Base-by-base conservation (phyloP, 1,139 yeast genomes). In the Suhomyces kunorum region DNA sequence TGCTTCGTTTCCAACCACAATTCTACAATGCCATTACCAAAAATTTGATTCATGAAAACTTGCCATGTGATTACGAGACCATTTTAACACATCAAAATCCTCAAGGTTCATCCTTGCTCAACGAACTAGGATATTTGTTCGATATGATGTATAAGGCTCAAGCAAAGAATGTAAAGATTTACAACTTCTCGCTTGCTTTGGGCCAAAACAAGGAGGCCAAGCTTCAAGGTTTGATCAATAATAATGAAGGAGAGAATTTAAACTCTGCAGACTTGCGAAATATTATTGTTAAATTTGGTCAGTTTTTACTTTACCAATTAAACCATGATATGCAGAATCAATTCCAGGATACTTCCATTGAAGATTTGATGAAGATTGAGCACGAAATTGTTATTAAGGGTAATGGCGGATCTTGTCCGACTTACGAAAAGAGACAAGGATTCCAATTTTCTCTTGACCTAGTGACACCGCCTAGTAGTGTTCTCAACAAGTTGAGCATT, bases 101-200 rank as follows among this genome's bases (percentile, higher is more conserved):
- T 8, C 71, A 68, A 41, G 77, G 78, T 1, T 66, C 80, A 28
- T 73, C 84, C 8, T 59, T 90, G 7, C 61, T 89, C 25, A 81
- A 86, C 40, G 98, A 94, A 56, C 66, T 90, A 35, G 98, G 96
- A 0, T 87, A 89, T 46, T 66, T 94, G 13, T 87, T 81, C 63
- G 98, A 94, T 55, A 92, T 92, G 98, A 75, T 92, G 66, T 74
- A 75, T 38, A 87, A 87, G 57, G 89, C 96, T 0, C 66, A 76
- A 18, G 94, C 95, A 1, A 74, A 76, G 37, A 73, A 57, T 79
- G 87, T 65, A 68, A 86, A 83, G 35, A 84, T 92, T 0, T 68
- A 86, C 7, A 88, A 92, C 55, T 89, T 92, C 61, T 56, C 74
- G 1, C 68, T 66, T 37, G 61, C 64, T 34, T 57, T 83, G 44